A percentile compares a stretch with the other conserved stretches of the same genome.
phyloP scores from a whole-genome alignment of 441 rosid genomes.

The Corymbia calophylla region DNA sequence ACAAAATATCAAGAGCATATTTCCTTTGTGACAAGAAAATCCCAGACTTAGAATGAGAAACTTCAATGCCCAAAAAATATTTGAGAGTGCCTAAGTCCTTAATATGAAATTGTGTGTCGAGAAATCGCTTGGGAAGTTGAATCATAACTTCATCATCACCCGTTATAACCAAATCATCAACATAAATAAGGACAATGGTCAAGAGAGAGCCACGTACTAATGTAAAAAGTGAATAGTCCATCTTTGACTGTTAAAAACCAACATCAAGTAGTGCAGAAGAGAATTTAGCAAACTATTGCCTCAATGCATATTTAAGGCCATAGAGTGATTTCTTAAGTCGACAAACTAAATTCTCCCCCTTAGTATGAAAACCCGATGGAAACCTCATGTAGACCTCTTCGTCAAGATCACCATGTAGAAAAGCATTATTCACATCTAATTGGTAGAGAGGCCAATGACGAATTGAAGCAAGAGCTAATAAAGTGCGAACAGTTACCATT shows the following conservation, averaged over 20 bases:
- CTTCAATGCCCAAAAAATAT: not conserved
- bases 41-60: not conserved
- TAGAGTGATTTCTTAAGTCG: not conserved
- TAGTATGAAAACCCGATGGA: not conserved
- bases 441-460: not conserved
- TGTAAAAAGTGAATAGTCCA: not conserved
- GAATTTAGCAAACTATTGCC: not conserved
- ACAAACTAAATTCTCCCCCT: too few relatives aligned
- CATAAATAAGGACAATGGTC: not conserved
- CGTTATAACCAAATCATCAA: not conserved
- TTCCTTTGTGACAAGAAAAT: not conserved
- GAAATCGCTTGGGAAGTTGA: not conserved
- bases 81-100: not conserved
- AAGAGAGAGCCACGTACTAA: not conserved
- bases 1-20: not conserved
- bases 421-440: not conserved
- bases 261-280: not conserved
- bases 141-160: not conserved
- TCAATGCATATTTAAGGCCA: not conserved
- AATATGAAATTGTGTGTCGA: not conserved
- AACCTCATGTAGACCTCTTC: too few relatives aligned
- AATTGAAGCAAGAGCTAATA: too few relatives aligned
- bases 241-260: not conserved
- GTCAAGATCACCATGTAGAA: too few relatives aligned
- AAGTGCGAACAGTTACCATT: rapidly evolving